Evolutionary conservation across 257 asterid species (phyloP).

Genomic region (Solanum chilense): DNA sequence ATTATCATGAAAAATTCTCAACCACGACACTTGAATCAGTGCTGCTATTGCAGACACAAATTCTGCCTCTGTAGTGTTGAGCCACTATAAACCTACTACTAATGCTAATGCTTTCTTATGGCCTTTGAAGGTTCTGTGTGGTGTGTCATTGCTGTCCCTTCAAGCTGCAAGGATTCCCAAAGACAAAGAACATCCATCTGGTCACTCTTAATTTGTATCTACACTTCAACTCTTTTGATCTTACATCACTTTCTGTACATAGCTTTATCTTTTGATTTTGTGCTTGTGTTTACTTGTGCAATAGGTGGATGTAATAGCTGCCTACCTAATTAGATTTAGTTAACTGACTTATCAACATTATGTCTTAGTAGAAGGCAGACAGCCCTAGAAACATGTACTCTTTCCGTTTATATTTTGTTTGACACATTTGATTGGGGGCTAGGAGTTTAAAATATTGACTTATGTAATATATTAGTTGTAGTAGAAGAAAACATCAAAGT

Average conservation of each 20-base stretch:
- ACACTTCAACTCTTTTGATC: slow-evolving; percentile 32
- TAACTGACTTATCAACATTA: neutral
- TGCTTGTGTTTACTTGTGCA: neutral
- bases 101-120: neutral
- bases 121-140: slow-evolving; percentile 72
- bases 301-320: neutral
- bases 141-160: slow-evolving; percentile 80
- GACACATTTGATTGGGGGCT: neutral
- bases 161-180: slow-evolving; percentile 79
- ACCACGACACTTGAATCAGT: neutral
- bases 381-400: neutral
- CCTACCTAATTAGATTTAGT: neutral
- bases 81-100: neutral
- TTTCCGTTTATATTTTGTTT: neutral
- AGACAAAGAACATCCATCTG: slow-evolving; percentile 99
- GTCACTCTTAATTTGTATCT: slow-evolving; percentile 86
- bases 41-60: neutral
- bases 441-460: neutral
- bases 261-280: neutral
- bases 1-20: neutral
- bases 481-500: neutral
- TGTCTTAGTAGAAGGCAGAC: neutral
- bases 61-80: neutral
- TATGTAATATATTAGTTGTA: neutral
- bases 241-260: slow-evolving; percentile 12